Evolutionary conservation across 2,329 filamentous ascomycete species (phyloP).

Genomic region (Arachnopeziza araneosa): DNA sequence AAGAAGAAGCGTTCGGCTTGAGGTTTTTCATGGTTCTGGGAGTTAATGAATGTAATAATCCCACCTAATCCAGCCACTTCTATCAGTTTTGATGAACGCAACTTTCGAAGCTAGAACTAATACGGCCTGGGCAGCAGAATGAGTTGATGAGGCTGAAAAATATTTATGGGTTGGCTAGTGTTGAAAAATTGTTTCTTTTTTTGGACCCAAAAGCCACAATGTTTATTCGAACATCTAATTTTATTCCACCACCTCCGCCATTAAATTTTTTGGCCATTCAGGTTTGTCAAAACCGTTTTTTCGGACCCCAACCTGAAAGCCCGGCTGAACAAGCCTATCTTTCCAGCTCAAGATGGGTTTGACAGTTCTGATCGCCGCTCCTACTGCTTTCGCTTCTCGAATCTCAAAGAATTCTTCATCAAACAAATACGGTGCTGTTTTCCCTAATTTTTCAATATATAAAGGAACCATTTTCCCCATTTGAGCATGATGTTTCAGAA

Average conservation of each 20-base stretch:
- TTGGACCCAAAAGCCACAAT: too few relatives aligned
- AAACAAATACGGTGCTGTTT: constrained; percentile 33
- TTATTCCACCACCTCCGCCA: constrained; percentile 28
- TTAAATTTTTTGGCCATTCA: constrained; percentile 42
- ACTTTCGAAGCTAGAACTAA: too few relatives aligned
- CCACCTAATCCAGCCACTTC: too few relatives aligned
- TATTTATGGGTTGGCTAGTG: too few relatives aligned
- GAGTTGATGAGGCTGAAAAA: too few relatives aligned
- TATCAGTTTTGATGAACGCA: too few relatives aligned
- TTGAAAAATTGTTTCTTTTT: too few relatives aligned
- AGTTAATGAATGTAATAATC: too few relatives aligned
- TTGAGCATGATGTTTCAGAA: constrained; percentile 46
- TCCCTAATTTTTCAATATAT: constrained; percentile 35
- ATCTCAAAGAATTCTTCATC: constrained; percentile 44
- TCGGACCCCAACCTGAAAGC: constrained; percentile 44
- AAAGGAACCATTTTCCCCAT: constrained; percentile 39
- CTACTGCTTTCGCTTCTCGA: constrained; percentile 34
- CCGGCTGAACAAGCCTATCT: constrained; percentile 34
- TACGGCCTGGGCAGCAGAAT: too few relatives aligned
- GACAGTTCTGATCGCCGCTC: constrained; percentile 33
- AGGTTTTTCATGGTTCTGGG: too few relatives aligned
- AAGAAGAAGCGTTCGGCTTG: too few relatives aligned
- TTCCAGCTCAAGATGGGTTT: constrained; percentile 40
- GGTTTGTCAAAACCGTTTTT: constrained; percentile 44
- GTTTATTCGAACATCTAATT: not conserved